A percentile compares a stretch with the other conserved stretches of the same genome.
Evolutionary conservation across 2,329 filamentous ascomycete species (phyloP).

Genomic region (Raffaelea arxii): DNA sequence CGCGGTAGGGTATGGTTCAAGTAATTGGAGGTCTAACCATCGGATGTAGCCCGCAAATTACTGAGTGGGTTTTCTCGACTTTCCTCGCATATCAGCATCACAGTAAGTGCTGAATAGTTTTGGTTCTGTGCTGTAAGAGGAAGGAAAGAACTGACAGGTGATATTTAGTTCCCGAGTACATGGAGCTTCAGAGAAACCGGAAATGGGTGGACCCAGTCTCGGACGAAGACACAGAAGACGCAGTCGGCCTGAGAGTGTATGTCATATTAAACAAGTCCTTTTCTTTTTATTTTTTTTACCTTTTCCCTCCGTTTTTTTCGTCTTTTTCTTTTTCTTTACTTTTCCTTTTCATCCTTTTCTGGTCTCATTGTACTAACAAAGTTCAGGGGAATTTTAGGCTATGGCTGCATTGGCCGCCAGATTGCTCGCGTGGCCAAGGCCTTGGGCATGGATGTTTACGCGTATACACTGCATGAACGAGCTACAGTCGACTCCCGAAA

Average conservation of each 20-base stretch:
- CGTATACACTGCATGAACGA: constrained; percentile 48
- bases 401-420: constrained; percentile 33
- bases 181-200: too few relatives aligned
- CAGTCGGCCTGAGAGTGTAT: constrained; percentile 2
- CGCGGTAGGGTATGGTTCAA: too few relatives aligned
- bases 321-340: too few relatives aligned
- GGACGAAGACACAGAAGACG: too few relatives aligned
- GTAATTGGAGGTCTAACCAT: neutral
- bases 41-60: constrained; percentile 24
- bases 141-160: neutral
- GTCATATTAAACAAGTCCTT: too few relatives aligned
- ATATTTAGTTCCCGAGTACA: constrained; percentile 27
- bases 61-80: constrained; percentile 18
- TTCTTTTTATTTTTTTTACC: too few relatives aligned
- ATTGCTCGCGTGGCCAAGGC: constrained; percentile 39
- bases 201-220: too few relatives aligned
- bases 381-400: constrained; percentile 31
- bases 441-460: constrained; percentile 56
- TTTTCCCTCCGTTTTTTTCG: too few relatives aligned
- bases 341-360: too few relatives aligned
- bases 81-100: constrained; percentile 15
- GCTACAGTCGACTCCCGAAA: constrained; percentile 45
- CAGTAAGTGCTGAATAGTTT: constrained; percentile 28
- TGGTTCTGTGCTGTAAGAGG: too few relatives aligned
- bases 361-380: too few relatives aligned